phyloP scores from a whole-genome alignment of 106 monocot genomes.

The Dendrobium catenatum region DNA sequence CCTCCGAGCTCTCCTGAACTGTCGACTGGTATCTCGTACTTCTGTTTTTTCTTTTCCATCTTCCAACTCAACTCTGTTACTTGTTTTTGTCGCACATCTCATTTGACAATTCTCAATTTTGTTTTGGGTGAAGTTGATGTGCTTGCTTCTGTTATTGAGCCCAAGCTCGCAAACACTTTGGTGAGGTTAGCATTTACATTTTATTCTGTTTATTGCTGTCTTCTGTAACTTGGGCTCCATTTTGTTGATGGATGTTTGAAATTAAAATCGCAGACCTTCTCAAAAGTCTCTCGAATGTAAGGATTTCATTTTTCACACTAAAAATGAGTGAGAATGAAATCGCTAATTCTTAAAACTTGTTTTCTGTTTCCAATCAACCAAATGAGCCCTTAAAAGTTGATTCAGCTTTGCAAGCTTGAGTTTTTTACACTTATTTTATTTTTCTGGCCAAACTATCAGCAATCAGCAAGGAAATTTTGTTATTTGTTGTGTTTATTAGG shows the following conservation, averaged over 20 bases:
- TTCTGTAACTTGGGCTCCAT: background rate
- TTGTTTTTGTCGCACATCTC: background rate
- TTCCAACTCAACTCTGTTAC: background rate
- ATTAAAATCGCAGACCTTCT: background rate
- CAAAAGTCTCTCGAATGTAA: background rate
- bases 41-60: background rate
- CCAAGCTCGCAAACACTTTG: slow-evolving; percentile 47
- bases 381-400: background rate
- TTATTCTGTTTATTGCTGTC: background rate
- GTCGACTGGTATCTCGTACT: slow-evolving; percentile 13
- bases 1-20: slow-evolving; percentile 9
- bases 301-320: background rate
- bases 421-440: background rate
- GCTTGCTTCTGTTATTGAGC: slow-evolving; percentile 55
- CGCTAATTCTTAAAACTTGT: background rate
- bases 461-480: background rate
- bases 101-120: background rate
- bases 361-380: background rate
- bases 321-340: background rate
- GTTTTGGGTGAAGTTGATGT: slow-evolving; percentile 35
- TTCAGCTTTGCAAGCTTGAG: background rate
- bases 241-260: background rate
- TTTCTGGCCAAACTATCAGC: background rate
- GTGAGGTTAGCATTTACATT: slow-evolving; percentile 39
- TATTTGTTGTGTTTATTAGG: slow-evolving; percentile 13